Base-by-base conservation (phyloP, 108 stramenopile species). In the Discostella stelligeroides region DNA sequence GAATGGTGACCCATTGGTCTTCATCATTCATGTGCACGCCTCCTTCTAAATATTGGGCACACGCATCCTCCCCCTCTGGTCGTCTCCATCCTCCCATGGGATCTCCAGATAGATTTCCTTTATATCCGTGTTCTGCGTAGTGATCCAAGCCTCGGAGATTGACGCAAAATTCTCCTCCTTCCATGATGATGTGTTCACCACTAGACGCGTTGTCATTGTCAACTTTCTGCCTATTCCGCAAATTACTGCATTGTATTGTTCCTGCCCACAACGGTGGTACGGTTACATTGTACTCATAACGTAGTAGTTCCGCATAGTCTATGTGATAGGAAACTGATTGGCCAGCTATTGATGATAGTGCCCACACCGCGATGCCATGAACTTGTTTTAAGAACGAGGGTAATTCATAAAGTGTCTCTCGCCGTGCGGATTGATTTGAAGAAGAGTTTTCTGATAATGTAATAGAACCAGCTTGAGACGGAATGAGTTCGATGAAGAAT, bases 291-390 rank as follows among this genome's bases (percentile, higher is more conserved):
- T 70, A 65, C 55, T 88, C 87, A 56, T 91, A 91, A 18, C 92
- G 82, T 49, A 88, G 54, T 47, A 89, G 83, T 55, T 94, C 92
- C 5, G 92, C 92, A 66, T 91, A 94, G 67, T 94, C 92, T 49
- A 94, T 77, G 66, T 94, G 92, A 69, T 91, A 94, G 29, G 87
- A 72, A 17, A 91, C 90, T n/a, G 75, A 60, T 14, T 83, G 55
- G 42, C 85, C 85, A 29, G 50, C 65, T 40, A 61, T 42, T 4
- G 91, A 85, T 15, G 84, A 70, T 45, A 92, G 56, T 27, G 81
- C 86, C 91, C 91, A 92, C 0, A 92, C 79, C 10, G 88, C 88
- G 39, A 90, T 81, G 4, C 91, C 89, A 62, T 92, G 87, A 13
- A 61, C 81, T 27, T 55, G 50, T 39, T 57, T 15, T 12, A 65